Percentiles rank a stretch among this genome's conserved stretches.
These are phyloP conservation scores for Xylaria cubensis DNA, from an alignment of 495 filamentous ascomycete genomes.

Conservation along the genomic window DNA sequence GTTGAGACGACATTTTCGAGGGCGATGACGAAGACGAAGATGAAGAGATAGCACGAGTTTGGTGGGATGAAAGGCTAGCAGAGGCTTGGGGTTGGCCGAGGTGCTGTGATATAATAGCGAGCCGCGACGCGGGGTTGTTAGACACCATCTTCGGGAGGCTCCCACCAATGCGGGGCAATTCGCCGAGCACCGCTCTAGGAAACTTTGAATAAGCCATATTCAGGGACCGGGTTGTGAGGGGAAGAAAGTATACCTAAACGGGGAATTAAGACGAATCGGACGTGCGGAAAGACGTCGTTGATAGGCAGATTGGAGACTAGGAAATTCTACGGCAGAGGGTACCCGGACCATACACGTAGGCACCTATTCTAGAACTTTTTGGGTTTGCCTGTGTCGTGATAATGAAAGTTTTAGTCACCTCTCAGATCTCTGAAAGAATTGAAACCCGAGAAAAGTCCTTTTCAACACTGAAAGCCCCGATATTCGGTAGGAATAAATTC, in stretches of 20 bases:
- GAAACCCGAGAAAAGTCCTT: slow-evolving; percentile 13
- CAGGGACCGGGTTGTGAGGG: slow-evolving; percentile 6
- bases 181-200: slow-evolving; percentile 43
- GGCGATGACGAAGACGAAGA: slow-evolving; percentile 35
- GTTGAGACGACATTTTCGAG: slow-evolving; percentile 77
- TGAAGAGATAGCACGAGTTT: slow-evolving; percentile 44
- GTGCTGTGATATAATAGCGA: slow-evolving; percentile 84
- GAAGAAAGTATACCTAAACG: slow-evolving; percentile 17
- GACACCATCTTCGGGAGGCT: slow-evolving; percentile 44
- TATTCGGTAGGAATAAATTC: neutral
- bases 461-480: neutral
- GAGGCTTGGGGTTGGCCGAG: slow-evolving; percentile 62
- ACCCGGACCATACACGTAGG: neutral
- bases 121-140: slow-evolving; percentile 67
- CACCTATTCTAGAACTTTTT: neutral
- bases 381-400: neutral
- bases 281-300: slow-evolving; percentile 5
- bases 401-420: neutral
- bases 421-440: neutral
- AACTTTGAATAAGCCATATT: slow-evolving; percentile 43
- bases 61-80: slow-evolving; percentile 56
- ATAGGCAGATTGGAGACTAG: slow-evolving; percentile 21
- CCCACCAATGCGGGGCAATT: slow-evolving; percentile 49
- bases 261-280: slow-evolving; percentile 6
- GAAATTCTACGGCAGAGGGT: slow-evolving; percentile 10